Conservation (phyloP, 2,329 filamentous ascomycete species). For the Fusarium gaditjirri region DNA sequence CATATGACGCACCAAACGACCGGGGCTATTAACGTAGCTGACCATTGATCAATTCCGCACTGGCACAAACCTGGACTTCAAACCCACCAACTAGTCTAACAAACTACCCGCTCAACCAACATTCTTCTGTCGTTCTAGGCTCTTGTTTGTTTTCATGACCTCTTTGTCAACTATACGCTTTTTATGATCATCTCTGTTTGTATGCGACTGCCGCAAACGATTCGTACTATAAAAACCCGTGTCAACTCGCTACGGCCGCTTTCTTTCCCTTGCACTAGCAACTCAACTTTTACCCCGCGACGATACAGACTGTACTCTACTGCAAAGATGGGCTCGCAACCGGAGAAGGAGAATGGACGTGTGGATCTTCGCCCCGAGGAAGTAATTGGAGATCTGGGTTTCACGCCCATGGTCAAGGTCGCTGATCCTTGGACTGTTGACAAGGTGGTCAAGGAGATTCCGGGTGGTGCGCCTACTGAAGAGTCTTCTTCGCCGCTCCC, state of each 20-base stretch:
- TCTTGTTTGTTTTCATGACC: neutral
- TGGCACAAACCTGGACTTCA: constrained; percentile 9
- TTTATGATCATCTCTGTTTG: constrained; percentile 13
- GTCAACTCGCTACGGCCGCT: neutral
- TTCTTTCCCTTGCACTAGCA: neutral
- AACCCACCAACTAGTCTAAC: constrained; percentile 2
- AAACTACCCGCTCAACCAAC: neutral
- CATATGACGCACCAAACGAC: constrained; percentile 13
- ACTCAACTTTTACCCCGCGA: constrained; percentile 28
- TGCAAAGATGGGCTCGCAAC: constrained; percentile 46
- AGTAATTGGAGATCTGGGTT: constrained; percentile 47
- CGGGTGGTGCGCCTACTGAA: constrained; percentile 63
- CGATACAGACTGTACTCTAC: constrained; percentile 1
- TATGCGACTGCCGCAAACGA: neutral
- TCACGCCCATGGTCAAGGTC: constrained; percentile 53
- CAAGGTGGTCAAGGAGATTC: constrained; percentile 73
- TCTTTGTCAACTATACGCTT: constrained; percentile 2
- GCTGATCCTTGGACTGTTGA: constrained; percentile 65
- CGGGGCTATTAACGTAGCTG: constrained; percentile 11
- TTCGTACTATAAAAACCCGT: neutral
- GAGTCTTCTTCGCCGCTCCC: constrained; percentile 79
- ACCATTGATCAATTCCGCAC: constrained; percentile 19
- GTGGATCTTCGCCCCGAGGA: constrained; percentile 32
- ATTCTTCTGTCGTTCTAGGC: constrained; percentile 4
- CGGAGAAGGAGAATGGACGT: constrained; percentile 31